phyloP scores from a whole-genome alignment of 345 rosid species.

The Lepidium aucheri region DNA sequence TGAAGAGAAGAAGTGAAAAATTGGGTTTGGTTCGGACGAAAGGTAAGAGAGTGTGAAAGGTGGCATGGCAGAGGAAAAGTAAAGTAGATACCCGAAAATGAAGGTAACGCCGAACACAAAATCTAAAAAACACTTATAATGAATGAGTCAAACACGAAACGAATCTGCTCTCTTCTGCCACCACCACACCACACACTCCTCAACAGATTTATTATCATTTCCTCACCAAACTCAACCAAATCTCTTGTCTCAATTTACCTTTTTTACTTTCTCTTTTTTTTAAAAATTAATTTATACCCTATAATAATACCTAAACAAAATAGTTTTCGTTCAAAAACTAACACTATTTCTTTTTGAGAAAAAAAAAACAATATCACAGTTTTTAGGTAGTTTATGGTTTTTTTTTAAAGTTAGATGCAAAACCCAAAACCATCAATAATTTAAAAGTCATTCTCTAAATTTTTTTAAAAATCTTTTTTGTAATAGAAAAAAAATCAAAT shows the following conservation, averaged over 20 bases:
- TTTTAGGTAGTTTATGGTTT: no score
- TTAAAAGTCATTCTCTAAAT: no score
- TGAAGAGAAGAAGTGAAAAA: neutral
- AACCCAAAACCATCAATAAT: no score
- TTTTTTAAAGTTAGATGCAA: no score
- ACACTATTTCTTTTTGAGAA: neutral
- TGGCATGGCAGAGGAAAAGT: constrained; percentile 15
- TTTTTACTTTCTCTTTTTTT: no score
- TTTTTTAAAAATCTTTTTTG: no score
- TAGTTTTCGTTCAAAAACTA: neutral
- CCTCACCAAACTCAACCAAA: constrained; percentile 26
- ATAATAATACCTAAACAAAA: neutral
- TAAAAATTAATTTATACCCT: neutral
- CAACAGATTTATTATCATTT: neutral
- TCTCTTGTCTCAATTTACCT: neutral
- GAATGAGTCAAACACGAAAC: constrained; percentile 21
- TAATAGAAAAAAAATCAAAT: no score
- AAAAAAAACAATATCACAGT: neutral
- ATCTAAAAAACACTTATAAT: neutral
- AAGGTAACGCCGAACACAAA: constrained; percentile 23
- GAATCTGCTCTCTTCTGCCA: constrained; percentile 14
- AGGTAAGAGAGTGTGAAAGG: neutral
- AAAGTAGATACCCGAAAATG: constrained; percentile 19
- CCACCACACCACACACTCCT: neutral
- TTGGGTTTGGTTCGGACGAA: neutral